Evolutionary conservation across 257 asterid species (phyloP), one percentile per base, ranked within the genome.

Genomic region (Lycium barbarum): DNA sequence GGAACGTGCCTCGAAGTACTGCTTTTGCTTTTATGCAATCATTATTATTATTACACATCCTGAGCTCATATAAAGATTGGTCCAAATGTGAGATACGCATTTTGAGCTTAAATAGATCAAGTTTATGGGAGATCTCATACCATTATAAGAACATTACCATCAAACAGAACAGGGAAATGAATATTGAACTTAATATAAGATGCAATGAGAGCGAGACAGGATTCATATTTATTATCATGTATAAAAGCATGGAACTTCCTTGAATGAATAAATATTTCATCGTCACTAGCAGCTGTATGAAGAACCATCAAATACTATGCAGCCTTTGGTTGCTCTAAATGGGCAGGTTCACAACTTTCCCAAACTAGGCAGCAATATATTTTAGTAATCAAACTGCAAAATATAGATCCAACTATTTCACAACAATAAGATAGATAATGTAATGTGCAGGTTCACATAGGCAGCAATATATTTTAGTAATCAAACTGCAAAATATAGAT

Each of bases 391-490:
- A 43, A 18, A 43, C 33, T 43, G 57, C 18, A 71, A 76, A 53
- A 51, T 0, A 51, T 7, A 51, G 26, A 51, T 26, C 82, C 9
- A 76, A 26, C 47, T 51, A 51, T 1, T 13, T 26, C 1, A 22
- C 4, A 26, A 38, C 36, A 15, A 59, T 72, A 84, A 82, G 51
- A 76, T 13, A 18, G 65, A 51, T 51, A 45, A 18, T 49, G 9
- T 96, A 12, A 11, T 65, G 72, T 5, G 26, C 45, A 5, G 17
- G 72, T 22, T 65, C 5, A 33, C 45, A 66, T n/a, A 59, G 33
- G 11, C 65, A 58, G 26, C 26, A 58, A 58, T 6, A 58, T 59
- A 7, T n/a, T 59, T n/a, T 18, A 17, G 66, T 1, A 59, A 55
- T 13, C 61, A 55, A 55, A 55, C 61, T 55, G 61, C 38, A 62